Evolutionary conservation across 495 filamentous ascomycete species (phyloP).

Genomic region (Lepidopterella palustris): DNA sequence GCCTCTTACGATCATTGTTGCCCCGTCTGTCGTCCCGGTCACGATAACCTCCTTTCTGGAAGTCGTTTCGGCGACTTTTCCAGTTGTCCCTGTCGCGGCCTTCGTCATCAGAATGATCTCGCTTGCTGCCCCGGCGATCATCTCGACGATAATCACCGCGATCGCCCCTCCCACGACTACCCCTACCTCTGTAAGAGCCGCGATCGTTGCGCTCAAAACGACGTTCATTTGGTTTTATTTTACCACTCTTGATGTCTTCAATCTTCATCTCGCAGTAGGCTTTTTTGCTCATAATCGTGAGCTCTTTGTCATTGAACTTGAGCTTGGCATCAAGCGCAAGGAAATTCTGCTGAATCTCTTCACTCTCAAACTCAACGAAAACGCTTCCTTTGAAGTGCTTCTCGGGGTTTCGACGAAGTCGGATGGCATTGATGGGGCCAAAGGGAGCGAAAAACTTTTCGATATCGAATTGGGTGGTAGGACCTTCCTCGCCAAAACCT

Average conservation of each 20-base stretch:
- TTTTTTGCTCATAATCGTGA: constrained; percentile 76
- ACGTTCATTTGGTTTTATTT: constrained; percentile 39
- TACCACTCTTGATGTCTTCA: constrained; percentile 66
- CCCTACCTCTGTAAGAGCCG: constrained; percentile 4
- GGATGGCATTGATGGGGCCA: constrained; percentile 74
- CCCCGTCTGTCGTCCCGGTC: constrained; percentile 14
- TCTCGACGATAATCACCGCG: constrained; percentile 16
- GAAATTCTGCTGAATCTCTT: constrained; percentile 70
- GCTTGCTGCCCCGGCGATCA: constrained; percentile 15
- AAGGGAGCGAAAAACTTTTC: constrained; percentile 83
- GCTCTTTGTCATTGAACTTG: constrained; percentile 64
- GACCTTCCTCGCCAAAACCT: constrained; percentile 76
- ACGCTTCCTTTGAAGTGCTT: constrained; percentile 80
- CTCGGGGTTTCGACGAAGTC: constrained; percentile 67
- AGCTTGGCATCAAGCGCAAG: constrained; percentile 73
- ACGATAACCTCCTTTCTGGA: constrained; percentile 17
- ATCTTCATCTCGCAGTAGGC: constrained; percentile 78
- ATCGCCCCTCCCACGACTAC: constrained; percentile 24
- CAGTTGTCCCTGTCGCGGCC: constrained; percentile 9
- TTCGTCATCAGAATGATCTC: constrained; percentile 10
- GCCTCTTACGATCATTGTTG: not conserved
- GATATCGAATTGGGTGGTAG: constrained; percentile 80
- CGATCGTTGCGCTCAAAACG: constrained; percentile 24
- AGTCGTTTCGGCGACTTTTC: constrained; percentile 18
- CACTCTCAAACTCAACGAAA: constrained; percentile 80